Base-by-base conservation (phyloP, 2,329 filamentous ascomycete species). In the Lasiodiplodia sp. region DNA sequence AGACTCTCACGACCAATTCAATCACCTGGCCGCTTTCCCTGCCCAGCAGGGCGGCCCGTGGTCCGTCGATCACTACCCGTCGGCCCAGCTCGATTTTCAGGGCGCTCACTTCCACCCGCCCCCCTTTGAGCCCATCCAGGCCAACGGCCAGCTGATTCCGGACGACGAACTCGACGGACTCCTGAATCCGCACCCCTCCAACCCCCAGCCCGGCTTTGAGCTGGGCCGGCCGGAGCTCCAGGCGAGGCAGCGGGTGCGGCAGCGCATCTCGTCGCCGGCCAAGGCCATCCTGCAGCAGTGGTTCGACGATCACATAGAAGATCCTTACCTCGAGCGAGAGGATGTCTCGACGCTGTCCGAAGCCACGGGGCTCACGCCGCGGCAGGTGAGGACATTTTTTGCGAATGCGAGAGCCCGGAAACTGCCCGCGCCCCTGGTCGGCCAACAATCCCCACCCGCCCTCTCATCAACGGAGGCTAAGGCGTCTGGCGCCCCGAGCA, bases 331-430 rank as follows among this genome's bases (percentile, higher is more conserved):
- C n/a, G 66, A 71, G 28, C 68, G 70, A 55, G 66, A 69, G 4
- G 71, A 75, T 16, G 38, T 71, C 3, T 63, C 71, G 21, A 52
- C 69, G n/a, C 69, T 75, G 2, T 69, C 69, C 1, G 52, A 51
- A 14, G 67, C 68, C 8, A 73, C 73, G 4, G 70, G 70, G 10
- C 66, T 75, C 14, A 71, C 73, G 16, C 18, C 70, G 28, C 69
- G 69, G 10, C 73, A 74, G 55, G 69, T 75, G 5, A 69, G 73
- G 16, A 75, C 73, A 3, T 74, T 69, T 64, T 75, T 75, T 58
- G 73, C 73, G 18, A 75, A 75, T 66, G 71, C 72, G 7, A 68
- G 73, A 38, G 73, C 72, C 23, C 67, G 73, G 56, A 73, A 73
- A 40, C 44, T 64, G 44, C 60, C 60, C 21, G 60, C 28, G n/a